Base-by-base conservation (phyloP, 208 protist genomes). In the Leishmania lainsoni region DNA sequence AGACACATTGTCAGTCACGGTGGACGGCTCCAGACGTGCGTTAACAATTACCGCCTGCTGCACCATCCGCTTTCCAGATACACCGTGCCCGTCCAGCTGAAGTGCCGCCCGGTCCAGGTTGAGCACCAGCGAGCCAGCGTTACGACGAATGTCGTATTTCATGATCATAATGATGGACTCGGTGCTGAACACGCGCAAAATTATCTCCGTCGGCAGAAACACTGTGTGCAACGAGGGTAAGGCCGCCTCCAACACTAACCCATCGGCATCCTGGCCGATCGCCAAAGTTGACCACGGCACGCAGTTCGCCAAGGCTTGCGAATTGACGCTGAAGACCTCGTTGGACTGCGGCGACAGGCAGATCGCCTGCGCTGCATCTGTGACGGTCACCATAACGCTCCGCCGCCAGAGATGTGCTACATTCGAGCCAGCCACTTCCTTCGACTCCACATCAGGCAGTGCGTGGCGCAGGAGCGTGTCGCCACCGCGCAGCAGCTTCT, bases 331-430 rank as follows among this genome's bases (percentile, higher is more conserved):
- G 79, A 97, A 89, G 59, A 86, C 89, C 76, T 97, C 91, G 86
- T 97, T 94, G 32, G 89, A 91, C 76, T 88, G 78, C 22, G 93
- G 91, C 45, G 92, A 89, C 45, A 97, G 86, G 58, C 85, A 91
- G 68, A 95, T 86, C 17, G 86, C 89, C 66, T 92, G 85, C 8
- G 82, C 89, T 45, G 83, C 87, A 48, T 90, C 91, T 16, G 86
- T 90, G 83, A 94, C 89, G 29, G 91, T 94, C 61, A 89, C 91
- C 80, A 94, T 87, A 42, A 92, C 76, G 35, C 83, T 85, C 81
- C 86, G 79, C 45, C 69, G 78, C 87, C 85, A 90, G 66, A 93
- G 86, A 74, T 87, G 72, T 68, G 78, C 73, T 20, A 39, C 80
- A 52, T 72, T 68, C 12, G 71, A 82, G 73, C 80, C 79, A 51